Base-by-base conservation (phyloP, 352 stramenopile genomes). In the Phytophthora hybrid region DNA sequence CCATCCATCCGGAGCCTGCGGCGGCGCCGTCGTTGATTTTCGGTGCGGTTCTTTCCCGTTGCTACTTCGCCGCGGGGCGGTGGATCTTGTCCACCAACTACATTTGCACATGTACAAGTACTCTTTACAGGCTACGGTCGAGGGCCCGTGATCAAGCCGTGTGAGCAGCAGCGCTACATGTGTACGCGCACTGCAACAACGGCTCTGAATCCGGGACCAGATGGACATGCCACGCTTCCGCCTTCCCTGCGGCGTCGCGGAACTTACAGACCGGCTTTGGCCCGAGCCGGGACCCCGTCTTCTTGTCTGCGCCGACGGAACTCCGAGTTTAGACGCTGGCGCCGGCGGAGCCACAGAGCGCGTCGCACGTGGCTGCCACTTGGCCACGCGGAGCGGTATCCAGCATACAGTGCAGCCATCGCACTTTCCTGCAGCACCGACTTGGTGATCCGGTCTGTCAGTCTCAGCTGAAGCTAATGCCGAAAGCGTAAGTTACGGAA, bases 31-130 rank as follows among this genome's bases (percentile, higher is more conserved):
- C 61, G 62, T 60, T 9, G 16, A 60, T 14, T 74, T 78, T 78
- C 60, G 66, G 56, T 74, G 71, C 60, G 71, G 60, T 57, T 64
- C 66, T 74, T 74, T 71, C 37, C 41, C 56, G 57, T 76, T 64
- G 69, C 49, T 64, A 34, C 57, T 13, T 72, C 52, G 69, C 56
- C 18, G 10, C 21, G 51, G n/a, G 23, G 23, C 23, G 23, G 23
- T 73, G 67, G 67, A 70, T 70, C 69, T 76, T 54, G 63, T 68
- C 58, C 69, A 66, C 51, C 60, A 39, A 31, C 31, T 41, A 41
- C 34, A 41, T 41, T 11, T 10, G 34, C 13, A 41, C 34, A 11
- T 13, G 34, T 41, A 41, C 5, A 41, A 11, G 8, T 41, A 41
- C 1, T 2, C 34, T 41, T 4, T 37, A 37, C 32, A 37, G 23